A percentile compares a stretch with the other conserved stretches of the same genome.
Conservation (phyloP, 1,284 basidiomycete species). For the Ganoderma boninense region DNA sequence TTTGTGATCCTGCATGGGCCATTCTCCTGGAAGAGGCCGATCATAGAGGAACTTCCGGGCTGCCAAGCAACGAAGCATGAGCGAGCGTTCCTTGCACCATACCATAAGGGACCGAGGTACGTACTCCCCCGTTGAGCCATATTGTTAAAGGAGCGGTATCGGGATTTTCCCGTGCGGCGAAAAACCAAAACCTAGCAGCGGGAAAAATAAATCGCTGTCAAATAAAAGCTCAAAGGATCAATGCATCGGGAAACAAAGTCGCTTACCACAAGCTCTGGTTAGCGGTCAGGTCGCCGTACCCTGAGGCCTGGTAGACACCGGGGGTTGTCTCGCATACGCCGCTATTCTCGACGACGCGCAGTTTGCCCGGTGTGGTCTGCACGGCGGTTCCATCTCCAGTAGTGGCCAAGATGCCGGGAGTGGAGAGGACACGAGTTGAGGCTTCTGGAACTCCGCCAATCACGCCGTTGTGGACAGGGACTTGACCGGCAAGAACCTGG, state of each 20-base stretch:
- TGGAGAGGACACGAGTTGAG: slow-evolving; percentile 18
- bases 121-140: slow-evolving; percentile 73
- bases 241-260: background rate
- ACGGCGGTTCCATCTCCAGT: slow-evolving; percentile 13
- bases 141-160: slow-evolving; percentile 65
- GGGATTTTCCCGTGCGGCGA: slow-evolving; percentile 65
- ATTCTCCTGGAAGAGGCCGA: slow-evolving; percentile 72
- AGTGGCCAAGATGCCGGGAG: slow-evolving; percentile 22
- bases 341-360: slow-evolving; percentile 62
- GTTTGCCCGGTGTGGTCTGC: slow-evolving; percentile 51
- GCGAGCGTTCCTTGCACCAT: background rate
- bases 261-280: slow-evolving; percentile 64
- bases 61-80: slow-evolving; percentile 32
- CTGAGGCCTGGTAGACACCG: slow-evolving; percentile 65
- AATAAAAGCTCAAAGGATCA: background rate
- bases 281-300: slow-evolving; percentile 64
- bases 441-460: slow-evolving; percentile 49
- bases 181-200: slow-evolving; percentile 71
- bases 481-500: slow-evolving; percentile 43
- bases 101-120: slow-evolving; percentile 29
- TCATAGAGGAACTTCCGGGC: slow-evolving; percentile 74
- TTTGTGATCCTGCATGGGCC: slow-evolving; percentile 71
- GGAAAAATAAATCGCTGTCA: slow-evolving; percentile 1
- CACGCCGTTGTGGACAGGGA: slow-evolving; percentile 54
- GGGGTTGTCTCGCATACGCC: slow-evolving; percentile 66